Conservation (phyloP, 768 basidiomycete genomes). For the Cystoderma amianthinum region DNA sequence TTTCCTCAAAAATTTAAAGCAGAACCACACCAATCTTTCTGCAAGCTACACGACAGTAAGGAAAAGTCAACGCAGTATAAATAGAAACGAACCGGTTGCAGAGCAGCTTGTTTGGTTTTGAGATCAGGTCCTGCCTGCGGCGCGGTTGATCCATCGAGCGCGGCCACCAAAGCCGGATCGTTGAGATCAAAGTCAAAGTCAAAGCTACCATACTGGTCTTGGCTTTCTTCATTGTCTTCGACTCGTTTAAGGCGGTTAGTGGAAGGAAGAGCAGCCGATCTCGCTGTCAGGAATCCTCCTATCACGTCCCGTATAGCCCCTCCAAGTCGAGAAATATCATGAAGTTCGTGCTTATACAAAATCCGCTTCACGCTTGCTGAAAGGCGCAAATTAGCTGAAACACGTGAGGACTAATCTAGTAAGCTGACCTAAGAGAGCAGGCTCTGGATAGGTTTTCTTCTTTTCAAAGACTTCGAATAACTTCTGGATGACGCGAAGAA, state of each 20-base stretch:
- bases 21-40: conserved; percentile 15
- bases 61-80: neutral
- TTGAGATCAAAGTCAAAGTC: conserved; percentile 47
- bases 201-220: conserved; percentile 58
- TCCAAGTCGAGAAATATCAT: conserved; percentile 32
- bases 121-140: conserved; percentile 16
- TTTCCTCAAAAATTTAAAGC: conserved; percentile 35
- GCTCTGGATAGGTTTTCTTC: conserved; percentile 52
- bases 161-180: conserved; percentile 52
- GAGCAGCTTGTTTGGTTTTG: conserved; percentile 35
- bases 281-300: conserved; percentile 53
- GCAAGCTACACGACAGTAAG: conserved; percentile 6
- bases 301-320: conserved; percentile 52
- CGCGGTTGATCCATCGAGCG: conserved; percentile 33
- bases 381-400: neutral
- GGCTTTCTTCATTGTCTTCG: conserved; percentile 43
- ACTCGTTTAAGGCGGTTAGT: conserved; percentile 25
- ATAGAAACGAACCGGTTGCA: conserved; percentile 31
- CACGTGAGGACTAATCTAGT: neutral
- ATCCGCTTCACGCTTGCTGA: conserved; percentile 57
- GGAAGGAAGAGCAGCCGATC: conserved; percentile 39
- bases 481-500: conserved; percentile 51
- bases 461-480: conserved; percentile 35
- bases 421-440: conserved; percentile 28
- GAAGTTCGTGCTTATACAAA: conserved; percentile 33